Evolutionary conservation across 2,329 filamentous ascomycete genomes (phyloP).

Genomic region (Botrytis sinoallii): DNA sequence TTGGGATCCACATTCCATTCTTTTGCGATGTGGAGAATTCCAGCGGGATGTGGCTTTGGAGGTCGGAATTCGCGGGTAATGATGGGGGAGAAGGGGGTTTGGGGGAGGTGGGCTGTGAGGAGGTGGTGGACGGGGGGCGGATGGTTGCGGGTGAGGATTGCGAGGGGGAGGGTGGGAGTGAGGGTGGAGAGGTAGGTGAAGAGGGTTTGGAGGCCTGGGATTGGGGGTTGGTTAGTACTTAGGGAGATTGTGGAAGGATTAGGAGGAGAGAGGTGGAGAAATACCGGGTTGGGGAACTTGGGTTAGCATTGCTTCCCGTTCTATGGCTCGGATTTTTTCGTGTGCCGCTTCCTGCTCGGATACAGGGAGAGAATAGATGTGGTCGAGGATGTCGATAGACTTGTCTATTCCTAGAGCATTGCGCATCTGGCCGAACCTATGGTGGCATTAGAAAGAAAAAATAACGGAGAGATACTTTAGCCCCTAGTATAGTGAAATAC

Average conservation of each 20-base stretch:
- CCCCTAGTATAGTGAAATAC: neutral
- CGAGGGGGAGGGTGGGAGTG: constrained; percentile 61
- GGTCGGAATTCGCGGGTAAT: constrained; percentile 78
- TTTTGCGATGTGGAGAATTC: constrained; percentile 80
- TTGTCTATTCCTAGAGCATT: constrained; percentile 68
- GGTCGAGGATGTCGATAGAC: constrained; percentile 78
- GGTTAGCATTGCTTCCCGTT: constrained; percentile 72
- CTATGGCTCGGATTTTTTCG: constrained; percentile 72
- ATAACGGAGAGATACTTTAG: neutral
- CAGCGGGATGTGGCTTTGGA: constrained; percentile 85
- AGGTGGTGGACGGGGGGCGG: constrained; percentile 74
- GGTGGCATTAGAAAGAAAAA: constrained; percentile 45
- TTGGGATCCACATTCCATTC: constrained; percentile 56
- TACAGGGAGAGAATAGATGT: constrained; percentile 73
- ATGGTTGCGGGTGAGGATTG: constrained; percentile 93
- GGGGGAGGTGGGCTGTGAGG: constrained; percentile 68
- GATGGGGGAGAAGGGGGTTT: constrained; percentile 69
- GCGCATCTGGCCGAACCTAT: constrained; percentile 94
- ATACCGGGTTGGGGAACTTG: constrained; percentile 84
- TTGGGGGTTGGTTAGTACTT: constrained; percentile 78
- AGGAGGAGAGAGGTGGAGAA: constrained; percentile 51
- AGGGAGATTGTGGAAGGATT: constrained; percentile 63
- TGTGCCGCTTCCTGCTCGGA: constrained; percentile 61
- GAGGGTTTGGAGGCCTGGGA: constrained; percentile 60
- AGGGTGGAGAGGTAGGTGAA: constrained; percentile 76